A percentile compares a stretch with the other conserved stretches of the same genome.
Evolutionary conservation across 2,329 filamentous ascomycete genomes (phyloP).

Genomic region (Fusarium sp.): DNA sequence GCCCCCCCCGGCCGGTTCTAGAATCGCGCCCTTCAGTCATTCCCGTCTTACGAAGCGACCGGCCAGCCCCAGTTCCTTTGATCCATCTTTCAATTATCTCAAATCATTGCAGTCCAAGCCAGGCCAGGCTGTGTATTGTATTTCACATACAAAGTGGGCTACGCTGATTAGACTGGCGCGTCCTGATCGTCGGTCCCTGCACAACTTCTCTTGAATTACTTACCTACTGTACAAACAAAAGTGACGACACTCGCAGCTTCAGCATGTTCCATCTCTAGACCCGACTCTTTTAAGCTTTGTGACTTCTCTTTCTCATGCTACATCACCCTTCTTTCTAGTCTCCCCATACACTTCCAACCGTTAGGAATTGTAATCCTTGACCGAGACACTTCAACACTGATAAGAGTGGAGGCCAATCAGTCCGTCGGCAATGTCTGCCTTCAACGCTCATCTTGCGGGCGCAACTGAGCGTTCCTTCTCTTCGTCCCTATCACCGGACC

Average conservation of each 20-base stretch:
- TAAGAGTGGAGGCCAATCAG: background rate
- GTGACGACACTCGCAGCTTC: constrained; percentile 25
- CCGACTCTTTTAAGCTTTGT: constrained; percentile 8
- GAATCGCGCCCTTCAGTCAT: constrained; percentile 24
- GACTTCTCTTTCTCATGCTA: background rate
- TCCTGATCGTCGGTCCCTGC: background rate
- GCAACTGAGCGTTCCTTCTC: constrained; percentile 53
- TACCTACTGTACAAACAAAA: background rate
- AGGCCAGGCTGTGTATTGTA: background rate
- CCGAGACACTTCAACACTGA: background rate
- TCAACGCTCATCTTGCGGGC: constrained; percentile 33
- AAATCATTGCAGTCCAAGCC: constrained; percentile 23
- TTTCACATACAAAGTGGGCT: background rate
- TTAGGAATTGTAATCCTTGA: background rate
- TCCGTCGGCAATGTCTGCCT: constrained; percentile 36
- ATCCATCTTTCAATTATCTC: constrained; percentile 14
- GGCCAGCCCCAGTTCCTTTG: background rate
- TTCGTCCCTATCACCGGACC: constrained; percentile 60
- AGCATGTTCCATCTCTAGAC: constrained; percentile 6
- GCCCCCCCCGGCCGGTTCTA: constrained; percentile 21
- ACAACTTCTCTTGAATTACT: constrained; percentile 1
- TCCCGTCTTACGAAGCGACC: constrained; percentile 5
- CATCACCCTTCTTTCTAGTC: background rate
- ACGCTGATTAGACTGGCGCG: constrained; percentile 6
- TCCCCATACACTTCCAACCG: background rate